Conservation (phyloP, 2,329 filamentous ascomycete species). For the Diaporthe helianthi region DNA sequence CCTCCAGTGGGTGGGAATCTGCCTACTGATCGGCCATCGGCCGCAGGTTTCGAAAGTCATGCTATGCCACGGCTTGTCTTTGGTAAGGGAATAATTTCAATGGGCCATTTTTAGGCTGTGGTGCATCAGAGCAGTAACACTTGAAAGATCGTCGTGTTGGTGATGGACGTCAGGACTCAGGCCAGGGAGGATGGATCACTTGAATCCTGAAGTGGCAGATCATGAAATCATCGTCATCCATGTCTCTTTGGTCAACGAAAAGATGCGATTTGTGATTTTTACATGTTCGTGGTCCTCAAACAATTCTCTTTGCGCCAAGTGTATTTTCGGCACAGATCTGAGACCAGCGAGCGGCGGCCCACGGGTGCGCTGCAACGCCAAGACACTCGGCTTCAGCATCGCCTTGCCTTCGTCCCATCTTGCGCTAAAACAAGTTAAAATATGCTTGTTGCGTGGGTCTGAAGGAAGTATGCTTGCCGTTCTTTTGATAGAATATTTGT, state of each 20-base stretch:
- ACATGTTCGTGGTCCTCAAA: constrained; percentile 2
- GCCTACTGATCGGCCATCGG: background rate
- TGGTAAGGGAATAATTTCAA: background rate
- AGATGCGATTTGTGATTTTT: too few species aligned
- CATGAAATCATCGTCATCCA: constrained; percentile 14
- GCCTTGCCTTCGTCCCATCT: constrained; percentile 21
- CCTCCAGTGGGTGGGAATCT: background rate
- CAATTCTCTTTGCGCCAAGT: constrained; percentile 9
- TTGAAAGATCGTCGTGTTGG: constrained; percentile 17
- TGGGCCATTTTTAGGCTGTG: background rate
- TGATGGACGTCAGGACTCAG: too few species aligned
- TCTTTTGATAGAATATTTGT: constrained; percentile 24
- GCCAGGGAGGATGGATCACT: too few species aligned
- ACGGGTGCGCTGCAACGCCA: constrained; percentile 26
- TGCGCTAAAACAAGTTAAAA: background rate
- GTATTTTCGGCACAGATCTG: constrained; percentile 23
- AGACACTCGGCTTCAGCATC: constrained; percentile 31
- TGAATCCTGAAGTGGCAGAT: background rate
- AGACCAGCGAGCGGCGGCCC: constrained; percentile 4
- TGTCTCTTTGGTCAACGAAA: background rate
- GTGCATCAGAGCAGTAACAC: background rate
- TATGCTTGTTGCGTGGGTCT: background rate
- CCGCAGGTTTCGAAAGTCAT: background rate
- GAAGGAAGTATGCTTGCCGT: background rate
- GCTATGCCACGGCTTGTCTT: background rate